Base-by-base conservation (phyloP, 2,329 filamentous ascomycete species). In the Clonostachys solani region DNA sequence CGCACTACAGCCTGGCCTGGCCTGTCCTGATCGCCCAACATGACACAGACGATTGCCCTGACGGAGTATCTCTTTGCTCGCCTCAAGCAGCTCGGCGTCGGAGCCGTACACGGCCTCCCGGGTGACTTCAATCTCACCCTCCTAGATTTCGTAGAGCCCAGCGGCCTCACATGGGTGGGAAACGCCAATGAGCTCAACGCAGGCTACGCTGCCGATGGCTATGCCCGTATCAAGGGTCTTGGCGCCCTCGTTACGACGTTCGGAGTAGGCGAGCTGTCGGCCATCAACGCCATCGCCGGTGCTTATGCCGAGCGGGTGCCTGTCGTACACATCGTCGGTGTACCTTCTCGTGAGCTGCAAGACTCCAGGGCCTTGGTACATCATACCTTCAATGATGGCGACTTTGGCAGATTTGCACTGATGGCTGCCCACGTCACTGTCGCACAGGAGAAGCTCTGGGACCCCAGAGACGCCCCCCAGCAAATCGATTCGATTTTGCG, bases 141-240 rank as follows among this genome's bases (percentile, higher is more conserved):
- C 10, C 73, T 89, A 18, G 86, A 89, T 62, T 86, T 85, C 61
- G 66, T 89, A 40, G 71, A 76, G 19, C 71, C 77, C 34, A 69
- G 71, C 43, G 78, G 74, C 7, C 66, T 89, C 35, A 74, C 75
- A 56, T 87, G 83, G 83, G 79, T 86, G 38, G 80, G 80, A 48
- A 88, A 83, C 60, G 80, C 81, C 54, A 89, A 89, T 58, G 86
- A 89, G 63, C 75, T 89, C 49, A 89, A 89, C 60, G 85, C 85
- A 80, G 85, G 83, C 16, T 91, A 91, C 58, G 86, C 87, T 23
- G 85, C 87, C n/a, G 87, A 91, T 67, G 87, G 87, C 19, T 91
- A 91, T 61, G 86, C 86, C 47, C 78, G 87, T 52, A 77, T 89
- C 50, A 86, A 86, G 48, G 83, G 85, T 40, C 82, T 89, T 33